phyloP scores from a whole-genome alignment of 768 basidiomycete genomes.

The Russula brevipes region DNA sequence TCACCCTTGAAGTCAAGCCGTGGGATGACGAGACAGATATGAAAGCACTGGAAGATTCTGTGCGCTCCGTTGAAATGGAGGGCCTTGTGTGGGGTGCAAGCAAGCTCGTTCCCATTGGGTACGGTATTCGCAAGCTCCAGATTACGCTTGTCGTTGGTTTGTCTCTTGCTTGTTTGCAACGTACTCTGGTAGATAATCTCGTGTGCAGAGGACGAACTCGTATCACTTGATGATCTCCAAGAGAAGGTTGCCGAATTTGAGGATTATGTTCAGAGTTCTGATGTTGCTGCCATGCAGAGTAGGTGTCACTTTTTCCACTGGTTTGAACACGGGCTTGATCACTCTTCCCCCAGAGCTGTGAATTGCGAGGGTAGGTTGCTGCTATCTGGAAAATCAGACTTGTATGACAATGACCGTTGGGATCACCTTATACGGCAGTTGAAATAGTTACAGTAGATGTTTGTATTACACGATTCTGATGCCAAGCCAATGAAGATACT shows the following conservation, averaged over 20 bases:
- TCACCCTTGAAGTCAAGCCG: conserved; percentile 97
- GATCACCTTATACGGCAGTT: no score
- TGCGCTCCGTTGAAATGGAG: conserved; percentile 80
- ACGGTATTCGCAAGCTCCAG: conserved; percentile 91
- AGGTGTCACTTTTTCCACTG: conserved; percentile 23
- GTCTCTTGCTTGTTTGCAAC: conserved; percentile 22
- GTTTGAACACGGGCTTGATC: background rate
- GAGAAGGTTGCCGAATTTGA: conserved; percentile 83
- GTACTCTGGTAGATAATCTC: conserved; percentile 42
- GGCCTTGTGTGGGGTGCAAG: conserved; percentile 96
- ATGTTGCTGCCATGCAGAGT: conserved; percentile 95
- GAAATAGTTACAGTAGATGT: no score
- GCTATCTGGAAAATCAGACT: background rate
- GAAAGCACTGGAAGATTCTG: conserved; percentile 73
- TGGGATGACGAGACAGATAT: conserved; percentile 99
- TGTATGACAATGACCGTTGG: no score
- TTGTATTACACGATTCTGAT: background rate
- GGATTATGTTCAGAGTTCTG: conserved; percentile 86
- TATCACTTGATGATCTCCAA: conserved; percentile 90
- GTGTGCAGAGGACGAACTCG: conserved; percentile 82
- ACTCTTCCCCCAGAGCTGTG: conserved; percentile 37
- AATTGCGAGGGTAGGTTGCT: conserved; percentile 29
- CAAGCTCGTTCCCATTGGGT: conserved; percentile 90
- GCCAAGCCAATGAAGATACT: background rate
- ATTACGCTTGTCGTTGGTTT: conserved; percentile 49